Percentiles rank a stretch among this genome's conserved stretches.
Evolutionary conservation across 768 basidiomycete genomes (phyloP).

Genomic region (Tulasnella calospora): DNA sequence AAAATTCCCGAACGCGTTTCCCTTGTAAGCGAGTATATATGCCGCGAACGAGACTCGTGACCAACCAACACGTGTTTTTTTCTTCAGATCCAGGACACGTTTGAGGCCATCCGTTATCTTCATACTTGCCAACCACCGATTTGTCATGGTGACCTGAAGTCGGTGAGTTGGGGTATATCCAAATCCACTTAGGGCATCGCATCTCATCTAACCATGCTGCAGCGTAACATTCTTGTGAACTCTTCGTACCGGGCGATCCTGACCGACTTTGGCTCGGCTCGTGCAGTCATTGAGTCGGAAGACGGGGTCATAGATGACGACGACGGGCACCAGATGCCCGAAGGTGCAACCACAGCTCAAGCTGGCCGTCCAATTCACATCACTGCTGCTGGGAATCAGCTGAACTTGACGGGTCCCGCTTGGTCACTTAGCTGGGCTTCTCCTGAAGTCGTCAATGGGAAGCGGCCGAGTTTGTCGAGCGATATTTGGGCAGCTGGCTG

Average conservation of each 20-base stretch:
- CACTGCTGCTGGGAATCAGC: background rate
- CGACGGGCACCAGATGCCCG: background rate
- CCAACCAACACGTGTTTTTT: background rate
- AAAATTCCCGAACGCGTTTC: background rate
- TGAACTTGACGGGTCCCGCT: background rate
- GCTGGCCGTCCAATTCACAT: background rate
- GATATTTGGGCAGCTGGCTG: background rate
- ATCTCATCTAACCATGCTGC: background rate
- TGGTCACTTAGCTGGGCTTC: background rate
- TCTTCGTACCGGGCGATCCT: background rate
- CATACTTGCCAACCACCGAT: background rate
- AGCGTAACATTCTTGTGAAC: background rate
- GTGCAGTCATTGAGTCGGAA: background rate
- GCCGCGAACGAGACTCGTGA: too few relatives aligned
- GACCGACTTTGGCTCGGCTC: background rate
- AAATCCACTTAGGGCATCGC: background rate
- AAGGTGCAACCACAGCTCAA: background rate
- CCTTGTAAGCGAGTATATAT: background rate
- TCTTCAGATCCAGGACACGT: background rate
- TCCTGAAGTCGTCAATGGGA: background rate
- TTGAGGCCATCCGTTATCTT: background rate
- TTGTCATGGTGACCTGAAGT: background rate
- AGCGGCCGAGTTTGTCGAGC: background rate
- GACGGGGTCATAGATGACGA: background rate
- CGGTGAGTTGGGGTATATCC: background rate